A percentile compares a stretch with the other conserved stretches of the same genome.
Evolutionary conservation across 1,284 basidiomycete species (phyloP).

Genomic region (Microstroma glucosiphilum): DNA sequence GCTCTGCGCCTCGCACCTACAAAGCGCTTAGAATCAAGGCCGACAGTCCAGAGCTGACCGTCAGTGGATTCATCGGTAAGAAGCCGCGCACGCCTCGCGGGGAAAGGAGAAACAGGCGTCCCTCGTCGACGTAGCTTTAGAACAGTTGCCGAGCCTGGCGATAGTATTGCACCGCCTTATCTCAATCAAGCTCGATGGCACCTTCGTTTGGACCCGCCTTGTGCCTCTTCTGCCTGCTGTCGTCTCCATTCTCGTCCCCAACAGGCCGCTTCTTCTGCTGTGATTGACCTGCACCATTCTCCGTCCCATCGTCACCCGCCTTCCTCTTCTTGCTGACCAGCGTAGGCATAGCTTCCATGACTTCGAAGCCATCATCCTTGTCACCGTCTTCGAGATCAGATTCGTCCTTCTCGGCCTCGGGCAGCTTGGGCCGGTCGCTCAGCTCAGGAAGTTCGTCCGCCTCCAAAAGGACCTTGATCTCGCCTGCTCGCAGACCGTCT

Average conservation of each 20-base stretch:
- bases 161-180: slow-evolving; percentile 19
- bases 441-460: slow-evolving; percentile 7
- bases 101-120: too few relatives aligned
- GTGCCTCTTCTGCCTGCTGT: slow-evolving; percentile 27
- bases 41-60: too few relatives aligned
- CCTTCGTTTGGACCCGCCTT: slow-evolving; percentile 18
- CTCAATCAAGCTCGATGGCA: slow-evolving; percentile 25
- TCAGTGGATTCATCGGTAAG: too few relatives aligned
- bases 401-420: neutral
- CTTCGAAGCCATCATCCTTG: slow-evolving; percentile 4
- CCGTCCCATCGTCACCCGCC: neutral
- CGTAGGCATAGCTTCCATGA: neutral
- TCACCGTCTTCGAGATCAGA: slow-evolving; percentile 2
- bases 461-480: neutral
- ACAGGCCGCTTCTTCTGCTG: neutral
- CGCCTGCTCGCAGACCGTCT: neutral
- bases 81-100: too few relatives aligned
- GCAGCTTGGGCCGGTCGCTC: neutral
- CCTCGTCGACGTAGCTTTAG: too few relatives aligned
- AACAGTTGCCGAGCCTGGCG: too few relatives aligned
- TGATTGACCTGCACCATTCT: neutral
- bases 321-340: neutral
- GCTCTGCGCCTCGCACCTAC: too few relatives aligned
- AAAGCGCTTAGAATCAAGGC: too few relatives aligned
- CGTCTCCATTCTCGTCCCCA: neutral